phyloP scores from a whole-genome alignment of 768 basidiomycete genomes.

The Leccinum boreale region DNA sequence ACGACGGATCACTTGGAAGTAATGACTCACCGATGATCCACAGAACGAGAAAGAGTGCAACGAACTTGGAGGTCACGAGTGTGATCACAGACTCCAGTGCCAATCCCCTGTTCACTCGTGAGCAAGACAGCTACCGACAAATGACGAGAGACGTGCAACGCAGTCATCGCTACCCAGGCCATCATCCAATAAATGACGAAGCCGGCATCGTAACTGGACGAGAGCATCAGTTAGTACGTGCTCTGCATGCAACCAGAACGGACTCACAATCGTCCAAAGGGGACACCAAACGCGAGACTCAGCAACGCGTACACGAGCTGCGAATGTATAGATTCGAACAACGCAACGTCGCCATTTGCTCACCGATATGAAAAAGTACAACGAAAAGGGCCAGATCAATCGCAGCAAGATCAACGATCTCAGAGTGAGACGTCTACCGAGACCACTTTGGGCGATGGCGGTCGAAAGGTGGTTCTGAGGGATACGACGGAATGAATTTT shows the following conservation, averaged over 20 bases:
- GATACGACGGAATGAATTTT: neutral
- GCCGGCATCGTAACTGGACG: conserved; percentile 45
- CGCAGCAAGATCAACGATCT: conserved; percentile 39
- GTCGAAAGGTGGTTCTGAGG: conserved; percentile 30
- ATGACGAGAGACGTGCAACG: conserved; percentile 39
- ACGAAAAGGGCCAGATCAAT: conserved; percentile 34
- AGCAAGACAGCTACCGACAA: neutral
- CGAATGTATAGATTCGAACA: neutral
- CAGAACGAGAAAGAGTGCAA: conserved; percentile 59
- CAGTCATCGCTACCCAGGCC: conserved; percentile 54
- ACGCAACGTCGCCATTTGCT: conserved; percentile 7
- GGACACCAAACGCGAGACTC: conserved; percentile 57
- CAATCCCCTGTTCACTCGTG: conserved; percentile 45
- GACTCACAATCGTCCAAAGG: conserved; percentile 47
- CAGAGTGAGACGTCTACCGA: conserved; percentile 38
- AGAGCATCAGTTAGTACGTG: neutral
- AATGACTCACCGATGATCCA: conserved; percentile 56
- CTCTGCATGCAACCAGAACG: neutral
- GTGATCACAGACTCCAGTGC: conserved; percentile 59
- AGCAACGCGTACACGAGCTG: conserved; percentile 59
- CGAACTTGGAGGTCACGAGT: conserved; percentile 47
- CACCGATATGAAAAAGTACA: conserved; percentile 44
- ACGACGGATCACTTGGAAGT: neutral
- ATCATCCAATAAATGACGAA: conserved; percentile 70
- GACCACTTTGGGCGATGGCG: conserved; percentile 36